A percentile compares a stretch with the other conserved stretches of the same genome.
Conservation (phyloP, 345 rosid species). For the Hibiscus mutabilis region DNA sequence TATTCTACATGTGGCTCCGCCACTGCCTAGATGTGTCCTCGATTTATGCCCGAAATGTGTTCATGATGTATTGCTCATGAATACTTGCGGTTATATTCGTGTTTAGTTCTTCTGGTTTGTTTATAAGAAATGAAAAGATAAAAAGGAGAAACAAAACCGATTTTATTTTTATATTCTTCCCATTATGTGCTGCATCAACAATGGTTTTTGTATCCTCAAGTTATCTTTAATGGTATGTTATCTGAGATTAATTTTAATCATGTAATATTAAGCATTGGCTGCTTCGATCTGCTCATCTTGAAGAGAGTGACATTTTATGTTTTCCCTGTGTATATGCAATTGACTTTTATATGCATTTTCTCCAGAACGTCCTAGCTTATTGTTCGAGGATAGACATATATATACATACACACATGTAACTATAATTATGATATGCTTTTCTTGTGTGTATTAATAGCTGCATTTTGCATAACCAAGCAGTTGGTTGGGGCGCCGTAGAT, state of each 20-base stretch:
- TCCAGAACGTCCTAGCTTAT: background rate
- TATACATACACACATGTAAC: background rate
- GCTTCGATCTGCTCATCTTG: background rate
- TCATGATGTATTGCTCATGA: background rate
- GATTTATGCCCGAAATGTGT: background rate
- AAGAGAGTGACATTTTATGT: background rate
- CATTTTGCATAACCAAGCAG: background rate
- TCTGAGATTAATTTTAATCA: background rate
- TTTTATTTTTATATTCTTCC: background rate
- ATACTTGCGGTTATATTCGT: background rate
- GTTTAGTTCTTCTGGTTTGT: background rate
- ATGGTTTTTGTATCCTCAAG: background rate
- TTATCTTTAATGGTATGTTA: background rate
- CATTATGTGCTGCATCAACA: background rate
- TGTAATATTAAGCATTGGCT: constrained; percentile 5
- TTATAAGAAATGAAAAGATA: background rate
- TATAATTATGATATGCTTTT: background rate
- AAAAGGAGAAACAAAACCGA: background rate
- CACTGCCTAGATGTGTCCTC: too few relatives aligned
- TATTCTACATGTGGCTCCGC: too few relatives aligned
- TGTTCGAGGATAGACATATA: background rate
- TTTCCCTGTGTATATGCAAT: background rate
- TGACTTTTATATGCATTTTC: constrained; percentile 1
- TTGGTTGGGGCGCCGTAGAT: background rate
- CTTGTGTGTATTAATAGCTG: background rate